Evolutionary conservation across 2,329 filamentous ascomycete genomes (phyloP).

Genomic region (Botrytis porri): DNA sequence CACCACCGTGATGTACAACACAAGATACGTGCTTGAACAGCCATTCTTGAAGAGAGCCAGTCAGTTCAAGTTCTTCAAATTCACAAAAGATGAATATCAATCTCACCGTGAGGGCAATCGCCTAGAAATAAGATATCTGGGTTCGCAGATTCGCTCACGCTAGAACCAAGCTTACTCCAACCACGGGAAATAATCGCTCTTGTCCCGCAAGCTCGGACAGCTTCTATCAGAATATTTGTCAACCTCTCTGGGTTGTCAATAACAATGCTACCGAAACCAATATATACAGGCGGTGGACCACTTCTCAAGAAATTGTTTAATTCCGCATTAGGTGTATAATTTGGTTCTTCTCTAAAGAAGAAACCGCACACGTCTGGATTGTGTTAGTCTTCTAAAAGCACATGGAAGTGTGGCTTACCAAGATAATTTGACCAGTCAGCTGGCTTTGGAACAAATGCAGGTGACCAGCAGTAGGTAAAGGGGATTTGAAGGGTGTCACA

Average conservation of each 20-base stretch:
- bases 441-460: background rate
- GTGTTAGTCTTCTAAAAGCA: background rate
- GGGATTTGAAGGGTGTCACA: conserved; percentile 70
- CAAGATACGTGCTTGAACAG: conserved; percentile 60
- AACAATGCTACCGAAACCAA: conserved; percentile 73
- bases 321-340: conserved; percentile 55
- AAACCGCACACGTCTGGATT: conserved; percentile 67
- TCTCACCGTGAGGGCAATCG: conserved; percentile 65
- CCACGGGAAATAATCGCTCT: conserved; percentile 71
- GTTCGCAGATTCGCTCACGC: conserved; percentile 44
- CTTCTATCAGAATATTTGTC: conserved; percentile 67
- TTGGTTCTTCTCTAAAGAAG: conserved; percentile 63
- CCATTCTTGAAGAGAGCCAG: conserved; percentile 45
- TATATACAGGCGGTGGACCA: conserved; percentile 64
- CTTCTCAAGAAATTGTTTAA: conserved; percentile 54
- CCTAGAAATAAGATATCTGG: conserved; percentile 69
- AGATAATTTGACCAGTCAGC: conserved; percentile 48
- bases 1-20: background rate
- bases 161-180: conserved; percentile 66
- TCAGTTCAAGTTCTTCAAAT: background rate
- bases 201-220: conserved; percentile 60
- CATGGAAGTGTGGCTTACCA: background rate
- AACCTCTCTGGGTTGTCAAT: conserved; percentile 67
- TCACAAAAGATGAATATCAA: background rate
- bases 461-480: conserved; percentile 68